Evolutionary conservation across 2,329 filamentous ascomycete species (phyloP).

Genomic region (Colletotrichum limetticola): DNA sequence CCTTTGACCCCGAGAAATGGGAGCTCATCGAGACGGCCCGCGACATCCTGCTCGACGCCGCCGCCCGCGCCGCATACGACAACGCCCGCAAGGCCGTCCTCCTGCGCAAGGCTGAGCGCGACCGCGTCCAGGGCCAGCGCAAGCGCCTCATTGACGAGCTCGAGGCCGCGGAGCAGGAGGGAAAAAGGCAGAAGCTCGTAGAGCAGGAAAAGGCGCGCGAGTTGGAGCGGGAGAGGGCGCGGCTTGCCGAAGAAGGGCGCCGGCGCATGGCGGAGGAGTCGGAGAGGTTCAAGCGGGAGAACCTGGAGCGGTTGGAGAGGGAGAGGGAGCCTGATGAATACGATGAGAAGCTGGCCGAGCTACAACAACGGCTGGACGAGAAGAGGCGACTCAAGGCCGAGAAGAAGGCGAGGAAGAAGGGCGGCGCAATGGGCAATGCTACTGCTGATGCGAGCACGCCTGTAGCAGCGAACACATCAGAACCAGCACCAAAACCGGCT

Average conservation of each 20-base stretch:
- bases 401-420: constrained; percentile 46
- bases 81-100: constrained; percentile 76
- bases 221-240: constrained; percentile 50
- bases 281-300: constrained; percentile 52
- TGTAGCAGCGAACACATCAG: not conserved
- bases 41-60: constrained; percentile 80
- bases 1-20: constrained; percentile 83
- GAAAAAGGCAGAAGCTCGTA: constrained; percentile 67
- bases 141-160: constrained; percentile 87
- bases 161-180: constrained; percentile 78
- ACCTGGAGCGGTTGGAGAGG: constrained; percentile 35
- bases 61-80: constrained; percentile 82
- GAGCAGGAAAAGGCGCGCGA: constrained; percentile 49
- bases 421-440: not conserved
- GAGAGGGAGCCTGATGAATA: constrained; percentile 48
- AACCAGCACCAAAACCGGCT: not conserved
- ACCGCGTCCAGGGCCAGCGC: constrained; percentile 78
- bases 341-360: constrained; percentile 36
- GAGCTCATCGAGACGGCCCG: constrained; percentile 87
- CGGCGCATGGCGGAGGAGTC: constrained; percentile 52
- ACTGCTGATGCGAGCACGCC: not conserved
- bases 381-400: constrained; percentile 50
- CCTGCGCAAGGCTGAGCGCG: constrained; percentile 76
- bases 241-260: constrained; percentile 46
- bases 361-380: constrained; percentile 44